Conservation (phyloP, 371 early-diverging fungal genomes). For the Syncephalastrum racemosum region DNA sequence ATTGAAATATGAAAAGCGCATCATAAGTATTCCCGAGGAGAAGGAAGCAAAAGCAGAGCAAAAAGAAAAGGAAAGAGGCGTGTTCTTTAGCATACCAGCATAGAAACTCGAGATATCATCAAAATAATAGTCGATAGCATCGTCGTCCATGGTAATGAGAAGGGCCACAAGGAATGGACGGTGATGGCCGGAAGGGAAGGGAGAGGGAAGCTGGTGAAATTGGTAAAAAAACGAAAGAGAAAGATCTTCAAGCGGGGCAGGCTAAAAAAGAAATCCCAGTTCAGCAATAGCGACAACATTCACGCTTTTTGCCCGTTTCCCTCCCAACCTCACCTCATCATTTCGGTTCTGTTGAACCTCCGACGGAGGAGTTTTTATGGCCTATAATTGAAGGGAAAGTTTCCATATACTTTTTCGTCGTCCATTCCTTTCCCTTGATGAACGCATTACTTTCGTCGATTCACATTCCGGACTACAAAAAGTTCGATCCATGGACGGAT, state of each 20-base stretch:
- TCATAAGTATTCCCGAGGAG: background rate
- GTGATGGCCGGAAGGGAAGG: constrained; percentile 1
- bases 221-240: background rate
- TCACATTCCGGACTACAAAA: background rate
- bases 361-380: background rate
- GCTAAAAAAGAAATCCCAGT: constrained; percentile 6
- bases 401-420: background rate
- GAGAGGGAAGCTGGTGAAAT: constrained; percentile 5
- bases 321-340: too few species aligned
- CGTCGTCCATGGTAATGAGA: constrained; percentile 21
- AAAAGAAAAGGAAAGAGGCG: background rate
- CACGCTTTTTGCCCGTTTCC: background rate
- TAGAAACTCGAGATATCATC: constrained; percentile 46
- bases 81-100: constrained; percentile 34
- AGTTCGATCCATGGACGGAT: constrained; percentile 44
- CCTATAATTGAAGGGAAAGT: background rate
- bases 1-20: background rate
- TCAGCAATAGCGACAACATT: background rate
- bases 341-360: too few species aligned
- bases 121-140: constrained; percentile 46
- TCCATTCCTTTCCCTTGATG: background rate
- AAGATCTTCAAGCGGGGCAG: background rate
- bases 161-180: constrained; percentile 1
- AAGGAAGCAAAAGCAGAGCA: background rate
- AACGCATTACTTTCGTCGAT: background rate